Percentiles rank a stretch among this genome's conserved stretches.
phyloP scores from a whole-genome alignment of 176 grass and related monocot genomes.

The Zea luxurians region DNA sequence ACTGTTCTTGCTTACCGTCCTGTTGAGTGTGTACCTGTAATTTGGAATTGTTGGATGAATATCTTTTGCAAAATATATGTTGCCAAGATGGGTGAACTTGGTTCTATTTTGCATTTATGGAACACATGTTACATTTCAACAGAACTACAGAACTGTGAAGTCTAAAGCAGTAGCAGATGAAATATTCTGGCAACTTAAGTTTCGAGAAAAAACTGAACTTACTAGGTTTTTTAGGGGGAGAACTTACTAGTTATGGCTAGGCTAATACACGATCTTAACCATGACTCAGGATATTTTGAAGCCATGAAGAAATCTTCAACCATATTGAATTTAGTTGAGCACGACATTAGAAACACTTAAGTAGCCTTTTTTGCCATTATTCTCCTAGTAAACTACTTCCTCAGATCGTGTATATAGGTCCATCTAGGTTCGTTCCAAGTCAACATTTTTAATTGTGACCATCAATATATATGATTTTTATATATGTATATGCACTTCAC shows the following conservation, averaged over 20 bases:
- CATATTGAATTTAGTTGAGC: conserved; percentile 1
- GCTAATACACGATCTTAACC: not conserved
- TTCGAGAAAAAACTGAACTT: not conserved
- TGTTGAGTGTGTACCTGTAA: not conserved
- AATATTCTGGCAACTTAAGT: not conserved
- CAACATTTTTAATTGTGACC: not conserved
- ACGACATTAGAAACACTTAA: conserved; percentile 13
- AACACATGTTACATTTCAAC: conserved; percentile 1
- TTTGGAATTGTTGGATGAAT: conserved; percentile 4
- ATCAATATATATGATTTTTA: not conserved
- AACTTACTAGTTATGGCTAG: conserved; percentile 20
- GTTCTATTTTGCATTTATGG: conserved; percentile 18
- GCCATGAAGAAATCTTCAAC: not conserved
- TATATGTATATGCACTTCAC: not conserved
- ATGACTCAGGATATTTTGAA: conserved; percentile 10
- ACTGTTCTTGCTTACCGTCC: too few species aligned
- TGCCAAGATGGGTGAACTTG: not conserved
- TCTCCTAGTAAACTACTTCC: conserved; percentile 16
- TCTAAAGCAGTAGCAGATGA: not conserved
- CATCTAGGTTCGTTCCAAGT: not conserved
- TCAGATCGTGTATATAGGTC: not conserved
- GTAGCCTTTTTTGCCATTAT: not conserved
- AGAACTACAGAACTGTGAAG: not conserved
- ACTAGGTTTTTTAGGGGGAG: not conserved
- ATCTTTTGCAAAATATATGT: not conserved